Base-by-base conservation (phyloP, 2,329 filamentous ascomycete species). In the Aspergillus sp. region DNA sequence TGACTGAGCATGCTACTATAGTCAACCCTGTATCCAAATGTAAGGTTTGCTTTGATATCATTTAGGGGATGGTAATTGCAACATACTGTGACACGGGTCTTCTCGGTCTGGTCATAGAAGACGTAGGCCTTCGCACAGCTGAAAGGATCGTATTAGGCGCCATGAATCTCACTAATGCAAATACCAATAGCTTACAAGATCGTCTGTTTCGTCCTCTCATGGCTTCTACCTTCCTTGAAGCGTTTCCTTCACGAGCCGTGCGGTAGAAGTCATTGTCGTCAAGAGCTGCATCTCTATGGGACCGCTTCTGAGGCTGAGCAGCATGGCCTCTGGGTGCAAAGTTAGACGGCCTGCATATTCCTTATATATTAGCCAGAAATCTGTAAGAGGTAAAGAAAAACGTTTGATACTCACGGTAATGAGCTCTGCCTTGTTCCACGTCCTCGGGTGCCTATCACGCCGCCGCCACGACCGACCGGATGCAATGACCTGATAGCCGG, bases 381-480 rank as follows among this genome's bases (percentile, higher is more conserved):
- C 11, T 32, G 8, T 19, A 2, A 21, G 15, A 17, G 11, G 8
- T 48, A 10, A 13, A 36, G 11, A 1, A 2, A 50, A 11, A 17
- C 0, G 1, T 50, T 8, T n/a, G 25, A 32, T 32, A 32, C 53
- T 55, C 23, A 55, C 53, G 23, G 8, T 25, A 21, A 32, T 11
- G 30, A 30, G 39, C 53, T 19, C 15, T 42, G 53, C 15, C 30
- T 55, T 11, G 8, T 21, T 30, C 41, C 42, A 41, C 66, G 68
- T 10, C 63, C 63, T 53, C 67, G 64, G 38, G 61, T 66, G 8
- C 70, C 71, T 32, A 59, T 58, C 21, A 66, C 64, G 44, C 70
- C 71, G 32, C 67, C 67, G 30, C 73, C 71, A 48, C 68, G 67
- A 6, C 68, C 68, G 54, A 21, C 10, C 10, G 58, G 54, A 17